A percentile compares a stretch with the other conserved stretches of the same genome.
Conservation (phyloP, 495 filamentous ascomycete genomes). For the Trichoderma gamsii region DNA sequence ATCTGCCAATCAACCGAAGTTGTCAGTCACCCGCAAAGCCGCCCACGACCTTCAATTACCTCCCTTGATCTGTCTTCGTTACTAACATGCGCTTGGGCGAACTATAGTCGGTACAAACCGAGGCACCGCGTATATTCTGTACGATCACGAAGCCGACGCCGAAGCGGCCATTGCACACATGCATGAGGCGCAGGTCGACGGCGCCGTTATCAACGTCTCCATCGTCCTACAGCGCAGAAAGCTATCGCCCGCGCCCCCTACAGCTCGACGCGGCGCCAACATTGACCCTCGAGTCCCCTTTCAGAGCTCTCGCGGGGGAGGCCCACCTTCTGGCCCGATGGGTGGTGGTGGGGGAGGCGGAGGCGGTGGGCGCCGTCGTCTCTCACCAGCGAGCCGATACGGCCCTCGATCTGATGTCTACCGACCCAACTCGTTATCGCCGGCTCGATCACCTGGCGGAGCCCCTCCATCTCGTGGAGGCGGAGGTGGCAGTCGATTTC, state of each 20-base stretch:
- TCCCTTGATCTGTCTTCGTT: slow-evolving; percentile 9
- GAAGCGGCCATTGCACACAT: slow-evolving; percentile 90
- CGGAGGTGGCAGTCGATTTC: slow-evolving; percentile 30
- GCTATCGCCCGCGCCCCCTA: slow-evolving; percentile 46
- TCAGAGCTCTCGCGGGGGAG: slow-evolving; percentile 18
- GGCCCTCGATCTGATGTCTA: slow-evolving; percentile 47
- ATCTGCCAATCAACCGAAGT: slow-evolving; percentile 80
- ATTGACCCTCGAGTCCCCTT: slow-evolving; percentile 38
- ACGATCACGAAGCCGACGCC: slow-evolving; percentile 67
- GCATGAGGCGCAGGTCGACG: slow-evolving; percentile 96
- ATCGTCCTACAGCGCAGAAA: slow-evolving; percentile 83
- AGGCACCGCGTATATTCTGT: slow-evolving; percentile 91
- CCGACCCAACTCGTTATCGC: slow-evolving; percentile 42
- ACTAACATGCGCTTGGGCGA: neutral
- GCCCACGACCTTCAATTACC: slow-evolving; percentile 1
- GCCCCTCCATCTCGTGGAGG: slow-evolving; percentile 27
- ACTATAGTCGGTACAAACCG: slow-evolving; percentile 76
- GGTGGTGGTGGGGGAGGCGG: slow-evolving; percentile 26
- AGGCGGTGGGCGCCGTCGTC: slow-evolving; percentile 27
- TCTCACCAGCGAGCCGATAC: slow-evolving; percentile 36
- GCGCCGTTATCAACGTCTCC: slow-evolving; percentile 79
- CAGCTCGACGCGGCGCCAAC: slow-evolving; percentile 44
- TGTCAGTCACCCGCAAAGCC: slow-evolving; percentile 48
- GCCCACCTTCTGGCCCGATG: slow-evolving; percentile 32
- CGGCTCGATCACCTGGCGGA: slow-evolving; percentile 31